Percentiles rank a stretch among this genome's conserved stretches.
These are phyloP conservation scores for Collybia sp. DNA, from an alignment of 768 basidiomycete species.

Conservation along the genomic window DNA sequence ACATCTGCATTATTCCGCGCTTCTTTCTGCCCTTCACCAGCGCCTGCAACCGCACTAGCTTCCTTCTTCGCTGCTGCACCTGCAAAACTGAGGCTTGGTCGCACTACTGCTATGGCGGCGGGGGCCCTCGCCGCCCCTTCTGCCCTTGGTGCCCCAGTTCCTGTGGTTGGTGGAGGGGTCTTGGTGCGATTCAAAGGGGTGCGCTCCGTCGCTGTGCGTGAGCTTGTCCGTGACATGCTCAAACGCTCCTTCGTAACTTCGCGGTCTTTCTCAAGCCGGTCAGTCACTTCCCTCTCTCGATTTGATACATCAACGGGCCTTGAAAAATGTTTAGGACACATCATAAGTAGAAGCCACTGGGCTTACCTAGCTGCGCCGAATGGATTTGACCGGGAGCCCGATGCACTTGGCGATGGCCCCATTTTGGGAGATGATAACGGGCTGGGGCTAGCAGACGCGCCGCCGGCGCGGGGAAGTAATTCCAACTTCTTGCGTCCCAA, in stretches of 20 bases:
- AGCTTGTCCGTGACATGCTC: slow-evolving; percentile 48
- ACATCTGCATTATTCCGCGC: slow-evolving; percentile 10
- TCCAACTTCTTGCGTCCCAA: slow-evolving; percentile 77
- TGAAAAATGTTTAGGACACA: slow-evolving; percentile 4
- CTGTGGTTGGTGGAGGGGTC: slow-evolving; percentile 24
- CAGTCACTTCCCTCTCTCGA: slow-evolving; percentile 70
- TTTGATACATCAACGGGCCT: slow-evolving; percentile 84
- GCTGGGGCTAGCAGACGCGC: slow-evolving; percentile 62
- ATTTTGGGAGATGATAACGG: slow-evolving; percentile 80
- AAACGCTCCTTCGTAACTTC: slow-evolving; percentile 49
- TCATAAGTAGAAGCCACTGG: not conserved
- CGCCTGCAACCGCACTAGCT: slow-evolving; percentile 13
- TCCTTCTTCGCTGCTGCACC: slow-evolving; percentile 61
- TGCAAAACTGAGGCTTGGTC: slow-evolving; percentile 79
- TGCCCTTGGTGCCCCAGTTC: slow-evolving; percentile 5
- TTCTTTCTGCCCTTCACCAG: slow-evolving; percentile 6
- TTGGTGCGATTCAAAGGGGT: slow-evolving; percentile 22
- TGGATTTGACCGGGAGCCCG: slow-evolving; percentile 55
- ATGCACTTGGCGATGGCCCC: slow-evolving; percentile 34
- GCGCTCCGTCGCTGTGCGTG: slow-evolving; percentile 48
- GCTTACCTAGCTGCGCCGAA: slow-evolving; percentile 83
- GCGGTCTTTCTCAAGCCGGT: slow-evolving; percentile 67
- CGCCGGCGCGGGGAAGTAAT: slow-evolving; percentile 74
- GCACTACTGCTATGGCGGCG: slow-evolving; percentile 40
- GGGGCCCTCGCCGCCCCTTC: too few species aligned